Base-by-base conservation (phyloP, 2,329 filamentous ascomycete genomes). In the Venturia carpophila region DNA sequence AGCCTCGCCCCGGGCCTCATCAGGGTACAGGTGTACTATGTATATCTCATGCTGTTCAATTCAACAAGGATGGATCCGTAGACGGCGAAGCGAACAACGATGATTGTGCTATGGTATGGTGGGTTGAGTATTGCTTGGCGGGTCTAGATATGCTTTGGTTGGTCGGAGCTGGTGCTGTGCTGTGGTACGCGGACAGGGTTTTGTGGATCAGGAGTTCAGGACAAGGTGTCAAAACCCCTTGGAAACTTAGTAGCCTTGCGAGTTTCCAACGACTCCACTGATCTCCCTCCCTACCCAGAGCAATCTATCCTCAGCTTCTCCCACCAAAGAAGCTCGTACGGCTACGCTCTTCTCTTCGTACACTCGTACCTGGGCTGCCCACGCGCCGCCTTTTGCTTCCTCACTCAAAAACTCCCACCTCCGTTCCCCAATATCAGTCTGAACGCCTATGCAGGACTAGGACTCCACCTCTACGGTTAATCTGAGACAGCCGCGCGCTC, bases 401-500 rank as follows among this genome's bases (percentile, higher is more conserved):
- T 13, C 19, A 34, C 24, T 56, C 9, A 17, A 19, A 17, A 5
- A 30, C 49, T 61, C 37, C 43, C 45, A n/a, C 43, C 42, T 34
- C 62, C 42, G n/a, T 63, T 63, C 1, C 24, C 41, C 62, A 55
- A 63, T 47, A 58, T 43, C 60, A 34, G 42, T n/a, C 58, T 39
- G 24, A 11, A 37, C 21, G 15, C 62, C 39, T 34, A 63, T 63
- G 62, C 41, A n/a, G 62, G 37, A 24, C 3, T 27, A 24, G 27
- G 43, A 30, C 43, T n/a, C n/a, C 60, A 37, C 42, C 41, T 17
- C 21, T 43, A 41, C 39, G 37, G 42, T 30, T 47, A 30, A 42
- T 55, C 34, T 49, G 62, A 63, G 43, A 63, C 62, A 63, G 47
- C 47, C 42, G 62, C 62, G 47, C 62, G 34, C 47, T 61, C 19